Conservation (phyloP, 495 filamentous ascomycete species). For the Penicilliopsis zonata region DNA sequence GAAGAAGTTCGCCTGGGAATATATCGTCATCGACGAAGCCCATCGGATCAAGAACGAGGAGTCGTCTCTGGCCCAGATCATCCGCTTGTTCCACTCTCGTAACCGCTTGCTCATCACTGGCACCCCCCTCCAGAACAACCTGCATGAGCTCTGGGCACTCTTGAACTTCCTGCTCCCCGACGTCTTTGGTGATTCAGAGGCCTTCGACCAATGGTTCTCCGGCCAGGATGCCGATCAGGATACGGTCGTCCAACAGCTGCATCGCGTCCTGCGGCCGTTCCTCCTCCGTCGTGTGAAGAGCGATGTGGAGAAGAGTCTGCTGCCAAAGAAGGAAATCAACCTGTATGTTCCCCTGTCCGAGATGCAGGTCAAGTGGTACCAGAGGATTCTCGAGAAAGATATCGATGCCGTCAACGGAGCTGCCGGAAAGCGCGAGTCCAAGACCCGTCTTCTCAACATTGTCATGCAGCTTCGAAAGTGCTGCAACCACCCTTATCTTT, state of each 20-base stretch:
- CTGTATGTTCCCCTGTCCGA: conserved; percentile 97
- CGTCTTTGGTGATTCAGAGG: conserved; percentile 92
- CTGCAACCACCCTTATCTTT: conserved; percentile 97
- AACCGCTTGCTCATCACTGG: conserved; percentile 95
- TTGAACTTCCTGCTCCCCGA: conserved; percentile 95
- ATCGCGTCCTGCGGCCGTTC: conserved; percentile 88
- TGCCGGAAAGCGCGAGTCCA: conserved; percentile 93
- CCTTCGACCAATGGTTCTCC: conserved; percentile 98
- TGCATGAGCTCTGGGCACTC: conserved; percentile 98
- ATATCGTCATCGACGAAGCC: conserved; percentile 98
- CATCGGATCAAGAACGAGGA: conserved; percentile 99
- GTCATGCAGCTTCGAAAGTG: conserved; percentile 99
- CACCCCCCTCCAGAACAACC: conserved; percentile 94
- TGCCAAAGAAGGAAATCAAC: conserved; percentile 97
- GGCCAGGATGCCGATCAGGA: conserved; percentile 82
- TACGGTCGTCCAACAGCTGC: conserved; percentile 92
- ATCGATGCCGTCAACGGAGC: conserved; percentile 98
- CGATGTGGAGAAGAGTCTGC: conserved; percentile 94
- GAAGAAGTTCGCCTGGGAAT: conserved; percentile 99
- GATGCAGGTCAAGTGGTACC: conserved; percentile 99
- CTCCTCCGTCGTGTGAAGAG: conserved; percentile 92
- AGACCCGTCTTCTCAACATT: conserved; percentile 97
- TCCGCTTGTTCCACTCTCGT: conserved; percentile 91
- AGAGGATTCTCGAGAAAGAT: conserved; percentile 98
- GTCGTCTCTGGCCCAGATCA: conserved; percentile 92